Base-by-base conservation (phyloP, 768 basidiomycete genomes). In the Leccinum truebloodii region DNA sequence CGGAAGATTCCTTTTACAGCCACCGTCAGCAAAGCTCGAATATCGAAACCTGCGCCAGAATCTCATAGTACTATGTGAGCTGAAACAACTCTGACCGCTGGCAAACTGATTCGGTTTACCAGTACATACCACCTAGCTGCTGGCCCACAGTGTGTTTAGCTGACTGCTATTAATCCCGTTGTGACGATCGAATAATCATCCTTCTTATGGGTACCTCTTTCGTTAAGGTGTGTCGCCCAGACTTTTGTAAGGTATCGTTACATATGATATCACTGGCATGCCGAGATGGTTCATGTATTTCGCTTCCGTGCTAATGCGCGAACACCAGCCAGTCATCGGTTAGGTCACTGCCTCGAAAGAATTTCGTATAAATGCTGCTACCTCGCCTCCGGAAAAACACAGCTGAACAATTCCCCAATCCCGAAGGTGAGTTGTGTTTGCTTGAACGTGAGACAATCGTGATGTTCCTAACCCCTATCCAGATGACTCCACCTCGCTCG, bases 401-500 rank as follows among this genome's bases (percentile, higher is more conserved):
- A 18, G 8, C 22, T 41, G 9, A 22, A 30, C n/a, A 20, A n/a
- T 32, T 16, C 51, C 28, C 34, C 60, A 37, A 26, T 26, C 8
- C n/a, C 28, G 0, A 51, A 63, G 59, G 69, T 71, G 50, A 63
- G 65, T n/a, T 18, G 18, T 26, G 20, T 18, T 41, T 35, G 10
- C 51, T 58, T 26, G 18, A 32, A 32, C 30, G 22, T 12, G n/a
- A 52, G 59, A 10, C 1, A 41, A 44, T n/a, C 4, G 8, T 34
- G 20, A 14, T 50, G 22, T 58, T 35, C 9, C 54, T 34, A 14
- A 5, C 12, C 13, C 9, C 6, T 34, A 53, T 9, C 13, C 44
- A 67, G 70, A 61, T 62, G 52, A 56, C 39, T n/a, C 64, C 59
- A 60, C 30, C 55, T 12, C 39, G n/a, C 16, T 59, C 57, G 9